Evolutionary conservation across 179 eudicot genomes (phyloP), one percentile per base, ranked within the genome.

Genomic region (Sideroxylon spinosum): DNA sequence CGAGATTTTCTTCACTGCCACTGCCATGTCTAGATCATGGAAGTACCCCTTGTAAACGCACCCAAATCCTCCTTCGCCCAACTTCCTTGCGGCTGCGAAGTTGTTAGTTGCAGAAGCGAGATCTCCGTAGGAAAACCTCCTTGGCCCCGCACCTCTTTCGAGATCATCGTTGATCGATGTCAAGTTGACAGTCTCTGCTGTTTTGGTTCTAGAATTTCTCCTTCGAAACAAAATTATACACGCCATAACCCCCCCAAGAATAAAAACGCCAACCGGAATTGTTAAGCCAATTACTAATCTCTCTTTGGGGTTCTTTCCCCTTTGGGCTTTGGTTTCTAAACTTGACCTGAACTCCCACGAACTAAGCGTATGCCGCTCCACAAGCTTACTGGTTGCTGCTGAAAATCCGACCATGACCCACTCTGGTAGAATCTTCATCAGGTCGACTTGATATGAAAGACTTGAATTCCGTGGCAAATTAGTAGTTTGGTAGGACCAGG

Each of bases 21-120:
- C 81, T 9, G 71, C 32, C 37, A 75, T 28, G 4, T 75, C 75
- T 19, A 77, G 50, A 17, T 82, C 84, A 12, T 62, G 78, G 3
- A 89, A 78, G 59, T 81, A 79, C 2, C 92, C 92, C 46, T 63
- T 77, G 78, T 84, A 89, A 37, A 89, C 89, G 8, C 76, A 74
- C 5, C 92, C 90, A 66, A 86, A 89, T 12, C 90, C 92, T 46
- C 92, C 90, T 74, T 84, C 86, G 0, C 92, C 92, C 23, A 87
- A 56, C 82, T 88, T 88, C 9, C 84, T 71, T 2, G 81, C 81
- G 48, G 56, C 76, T 0, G 86, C 76, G 74, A 87, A 89, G 57
- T 85, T 79, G 55, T 82, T 79, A 2, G 89, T 86, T 26, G 89
- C 85, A 10, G 66, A 25, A 71, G 68, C 81, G 9, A 86, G 84